A percentile compares a stretch with the other conserved stretches of the same genome.
Evolutionary conservation across 139 green algal genomes (phyloP).

Genomic region (Chloropicon primus): DNA sequence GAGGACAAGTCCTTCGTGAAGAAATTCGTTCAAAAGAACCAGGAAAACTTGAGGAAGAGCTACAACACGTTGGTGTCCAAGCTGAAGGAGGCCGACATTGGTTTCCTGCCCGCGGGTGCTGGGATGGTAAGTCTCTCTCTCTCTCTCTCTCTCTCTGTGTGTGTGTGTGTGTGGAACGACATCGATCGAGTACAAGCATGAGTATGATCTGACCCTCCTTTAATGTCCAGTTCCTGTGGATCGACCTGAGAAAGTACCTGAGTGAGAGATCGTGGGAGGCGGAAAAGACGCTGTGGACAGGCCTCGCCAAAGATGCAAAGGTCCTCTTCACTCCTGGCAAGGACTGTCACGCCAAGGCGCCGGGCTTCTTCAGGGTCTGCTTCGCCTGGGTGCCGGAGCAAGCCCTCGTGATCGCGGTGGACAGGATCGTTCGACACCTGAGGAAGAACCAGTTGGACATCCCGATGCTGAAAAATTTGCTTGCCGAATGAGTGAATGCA

Average conservation of each 20-base stretch:
- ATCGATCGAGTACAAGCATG: too few relatives aligned
- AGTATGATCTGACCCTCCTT: too few relatives aligned
- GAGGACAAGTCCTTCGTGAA: slow-evolving; percentile 33
- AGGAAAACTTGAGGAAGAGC: slow-evolving; percentile 15
- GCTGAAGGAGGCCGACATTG: slow-evolving; percentile 32
- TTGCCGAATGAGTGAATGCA: too few relatives aligned
- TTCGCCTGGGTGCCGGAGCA: slow-evolving; percentile 43
- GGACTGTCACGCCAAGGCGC: slow-evolving; percentile 39
- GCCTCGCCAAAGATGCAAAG: slow-evolving; percentile 22
- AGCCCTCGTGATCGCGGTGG: slow-evolving; percentile 16
- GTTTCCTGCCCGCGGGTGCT: slow-evolving; percentile 24
- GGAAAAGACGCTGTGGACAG: slow-evolving; percentile 41
- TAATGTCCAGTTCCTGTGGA: slow-evolving; percentile 66
- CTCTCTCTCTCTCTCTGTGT: too few relatives aligned
- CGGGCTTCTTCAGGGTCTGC: slow-evolving; percentile 63
- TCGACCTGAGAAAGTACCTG: slow-evolving; percentile 37
- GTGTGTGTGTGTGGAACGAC: too few relatives aligned
- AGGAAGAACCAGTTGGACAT: too few relatives aligned
- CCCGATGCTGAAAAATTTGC: too few relatives aligned
- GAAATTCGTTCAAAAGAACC: slow-evolving; percentile 38
- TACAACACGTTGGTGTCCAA: slow-evolving; percentile 27
- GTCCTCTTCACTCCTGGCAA: slow-evolving; percentile 45
- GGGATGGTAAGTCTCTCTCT: too few relatives aligned
- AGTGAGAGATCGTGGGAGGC: slow-evolving; percentile 35
- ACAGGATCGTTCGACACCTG: neutral